These are phyloP conservation scores for Ciborinia camelliae DNA, from an alignment of 2,329 filamentous ascomycete species.

Conservation along the genomic window DNA sequence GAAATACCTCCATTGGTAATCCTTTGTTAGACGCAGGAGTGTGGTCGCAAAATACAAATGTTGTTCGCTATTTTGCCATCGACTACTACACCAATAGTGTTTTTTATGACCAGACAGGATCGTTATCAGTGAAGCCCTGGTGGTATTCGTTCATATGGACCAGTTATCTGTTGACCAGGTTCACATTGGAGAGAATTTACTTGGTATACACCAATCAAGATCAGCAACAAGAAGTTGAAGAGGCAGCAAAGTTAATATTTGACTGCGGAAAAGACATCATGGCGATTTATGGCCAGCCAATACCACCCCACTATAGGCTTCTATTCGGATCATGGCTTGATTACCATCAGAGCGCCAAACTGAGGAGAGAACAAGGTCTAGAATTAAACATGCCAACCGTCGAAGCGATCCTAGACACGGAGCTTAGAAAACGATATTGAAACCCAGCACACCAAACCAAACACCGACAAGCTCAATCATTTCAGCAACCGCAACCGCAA, in stretches of 20 bases:
- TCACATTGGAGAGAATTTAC: background rate
- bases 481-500: no score
- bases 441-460: no score
- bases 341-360: background rate
- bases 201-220: background rate
- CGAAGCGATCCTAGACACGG: background rate
- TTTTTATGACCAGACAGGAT: no score
- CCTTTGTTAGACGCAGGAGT: no score
- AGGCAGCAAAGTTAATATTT: background rate
- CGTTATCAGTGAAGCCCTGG: background rate
- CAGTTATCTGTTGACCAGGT: rapidly evolving
- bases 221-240: background rate
- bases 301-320: no score
- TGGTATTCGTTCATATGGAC: background rate
- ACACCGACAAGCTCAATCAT: no score
- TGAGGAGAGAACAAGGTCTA: background rate
- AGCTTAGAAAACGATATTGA: no score
- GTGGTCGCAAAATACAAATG: no score
- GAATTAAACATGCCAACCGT: background rate
- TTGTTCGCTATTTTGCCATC: no score
- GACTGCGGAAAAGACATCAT: background rate
- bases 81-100: no score
- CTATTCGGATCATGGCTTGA: no score
- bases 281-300: background rate
- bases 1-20: no score